These are phyloP conservation scores for Mucor mucedo DNA, from an alignment of 371 early-diverging fungal genomes.

Conservation along the genomic window DNA sequence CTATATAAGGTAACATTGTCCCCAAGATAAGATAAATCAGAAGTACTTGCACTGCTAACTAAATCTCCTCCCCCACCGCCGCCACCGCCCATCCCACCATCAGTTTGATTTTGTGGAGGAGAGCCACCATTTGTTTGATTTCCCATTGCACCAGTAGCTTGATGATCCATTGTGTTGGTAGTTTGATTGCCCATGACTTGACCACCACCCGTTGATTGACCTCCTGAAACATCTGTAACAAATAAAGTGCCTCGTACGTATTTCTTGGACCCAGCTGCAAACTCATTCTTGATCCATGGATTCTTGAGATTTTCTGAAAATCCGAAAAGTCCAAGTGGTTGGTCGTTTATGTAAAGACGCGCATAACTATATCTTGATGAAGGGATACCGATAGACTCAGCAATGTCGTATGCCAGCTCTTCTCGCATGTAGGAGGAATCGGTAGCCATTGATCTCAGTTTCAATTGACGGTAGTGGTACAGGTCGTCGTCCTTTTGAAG, in stretches of 20 bases:
- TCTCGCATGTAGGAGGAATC: constrained; percentile 59
- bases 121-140: neutral
- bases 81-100: neutral
- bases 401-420: constrained; percentile 50
- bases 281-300: constrained; percentile 39
- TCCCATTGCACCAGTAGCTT: neutral
- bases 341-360: constrained; percentile 34
- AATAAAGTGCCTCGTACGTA: constrained; percentile 25
- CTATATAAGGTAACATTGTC: constrained; percentile 26
- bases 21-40: constrained; percentile 30
- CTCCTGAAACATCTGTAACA: constrained; percentile 26
- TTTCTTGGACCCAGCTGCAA: constrained; percentile 30
- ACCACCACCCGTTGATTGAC: constrained; percentile 16
- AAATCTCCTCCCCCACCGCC: neutral
- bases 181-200: constrained; percentile 9
- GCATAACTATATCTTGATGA: constrained; percentile 44
- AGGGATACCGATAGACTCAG: constrained; percentile 47
- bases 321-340: constrained; percentile 40
- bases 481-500: constrained; percentile 30
- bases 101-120: neutral
- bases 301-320: constrained; percentile 38
- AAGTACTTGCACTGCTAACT: neutral
- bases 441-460: constrained; percentile 37
- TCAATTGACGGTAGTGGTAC: constrained; percentile 37
- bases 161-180: too few species aligned